Base-by-base conservation (phyloP, 352 stramenopile genomes). In the Lagenidium sp. region DNA sequence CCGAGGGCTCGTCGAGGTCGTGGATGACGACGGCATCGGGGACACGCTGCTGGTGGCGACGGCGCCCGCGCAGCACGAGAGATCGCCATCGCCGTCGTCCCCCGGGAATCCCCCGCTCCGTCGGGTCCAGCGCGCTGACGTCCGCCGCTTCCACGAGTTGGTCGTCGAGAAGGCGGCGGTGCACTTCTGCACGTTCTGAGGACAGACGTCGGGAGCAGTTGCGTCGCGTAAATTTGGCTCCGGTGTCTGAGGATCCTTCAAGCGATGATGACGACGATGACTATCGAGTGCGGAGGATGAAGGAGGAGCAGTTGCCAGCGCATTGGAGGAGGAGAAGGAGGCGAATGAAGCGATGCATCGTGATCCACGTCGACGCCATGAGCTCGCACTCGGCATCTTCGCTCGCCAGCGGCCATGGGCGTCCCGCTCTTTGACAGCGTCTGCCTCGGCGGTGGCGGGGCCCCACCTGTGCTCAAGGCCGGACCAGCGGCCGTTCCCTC, bases 71-170 rank as follows among this genome's bases (percentile, higher is more conserved):
- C 31, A 15, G 15, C 29, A 15, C 10, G 29, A 15, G 29, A 35
- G 29, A 35, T 11, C 11, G 15, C 10, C 29, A 35, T 35, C 10
- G 29, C 15, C 10, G 29, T 15, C 11, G 29, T 35, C 29, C 29
- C 10, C 29, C 10, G 29, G 15, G 29, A 35, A 15, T 15, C 11
- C 29, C 29, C 11, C 11, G 15, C 29, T 19, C 12, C 18, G 23
- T 44, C 43, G 8, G 31, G 41, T 4, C 25, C 19, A 15, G 50
- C 48, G 13, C 20, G 39, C 8, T 8, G 51, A 53, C 18, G 41
- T 26, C 25, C 44, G 44, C 2, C 44, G 51, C 21, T 38, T 53
- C 16, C 44, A 45, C 26, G 51, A 59, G 44, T 41, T 25, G 6
- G 15, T 59, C 16, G 38, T 59, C 25, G 25, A 15, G 10, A 29